phyloP scores from a whole-genome alignment of 805 yeast species.

The Wickerhamiella qilinensis region DNA sequence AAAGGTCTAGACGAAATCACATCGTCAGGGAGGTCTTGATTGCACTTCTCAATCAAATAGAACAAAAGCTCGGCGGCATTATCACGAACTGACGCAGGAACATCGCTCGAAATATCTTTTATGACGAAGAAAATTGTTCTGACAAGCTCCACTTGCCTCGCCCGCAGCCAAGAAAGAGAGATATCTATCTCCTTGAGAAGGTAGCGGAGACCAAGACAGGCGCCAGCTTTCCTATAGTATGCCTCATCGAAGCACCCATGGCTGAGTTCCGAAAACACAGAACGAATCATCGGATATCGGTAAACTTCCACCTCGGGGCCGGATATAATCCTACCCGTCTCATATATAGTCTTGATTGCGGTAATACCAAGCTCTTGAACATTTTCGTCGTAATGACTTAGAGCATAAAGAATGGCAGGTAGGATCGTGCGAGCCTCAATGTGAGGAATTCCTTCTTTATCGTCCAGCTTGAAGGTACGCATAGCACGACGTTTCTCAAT shows the following conservation, averaged over 20 bases:
- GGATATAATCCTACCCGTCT: conserved; percentile 47
- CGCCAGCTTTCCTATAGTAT: conserved; percentile 76
- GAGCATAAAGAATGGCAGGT: conserved; percentile 61
- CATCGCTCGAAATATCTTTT: conserved; percentile 77
- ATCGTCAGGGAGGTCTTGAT: conserved; percentile 36
- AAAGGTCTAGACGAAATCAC: conserved; percentile 56
- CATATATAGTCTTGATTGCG: conserved; percentile 45
- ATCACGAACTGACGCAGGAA: conserved; percentile 62
- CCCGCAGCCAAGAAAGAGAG: conserved; percentile 56
- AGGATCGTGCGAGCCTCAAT: conserved; percentile 56
- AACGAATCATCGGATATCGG: conserved; percentile 55
- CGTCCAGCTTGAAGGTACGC: conserved; percentile 56
- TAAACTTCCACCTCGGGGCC: conserved; percentile 51
- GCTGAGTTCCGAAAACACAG: conserved; percentile 64
- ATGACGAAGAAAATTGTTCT: conserved; percentile 79
- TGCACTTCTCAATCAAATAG: conserved; percentile 49
- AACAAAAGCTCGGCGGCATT: conserved; percentile 56
- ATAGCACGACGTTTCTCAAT: conserved; percentile 47
- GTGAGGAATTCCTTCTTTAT: conserved; percentile 60
- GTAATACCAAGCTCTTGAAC: conserved; percentile 58
- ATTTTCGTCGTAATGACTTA: conserved; percentile 56
- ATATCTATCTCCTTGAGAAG: conserved; percentile 52
- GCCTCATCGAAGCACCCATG: conserved; percentile 87
- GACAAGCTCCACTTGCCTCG: conserved; percentile 68
- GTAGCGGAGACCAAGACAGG: conserved; percentile 66